Evolutionary conservation across 768 basidiomycete species (phyloP), one percentile per base, ranked within the genome.

Genomic region (Lactifluus echinatus): DNA sequence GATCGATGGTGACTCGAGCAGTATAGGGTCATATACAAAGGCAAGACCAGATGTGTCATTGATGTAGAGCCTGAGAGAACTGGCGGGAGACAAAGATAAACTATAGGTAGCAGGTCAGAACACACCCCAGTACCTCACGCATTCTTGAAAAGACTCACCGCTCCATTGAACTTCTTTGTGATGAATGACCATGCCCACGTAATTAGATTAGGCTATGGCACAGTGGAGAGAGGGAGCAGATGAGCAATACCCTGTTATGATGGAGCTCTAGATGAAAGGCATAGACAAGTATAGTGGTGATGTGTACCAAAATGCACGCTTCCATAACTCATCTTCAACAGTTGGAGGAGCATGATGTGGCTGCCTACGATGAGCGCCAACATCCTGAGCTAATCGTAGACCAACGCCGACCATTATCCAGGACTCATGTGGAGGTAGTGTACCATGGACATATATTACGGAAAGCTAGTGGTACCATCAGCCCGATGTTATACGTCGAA

Each of bases 271-370:
- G 24, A 36, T 2, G 10, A 34, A n/a, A 33, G 14, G 23, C 17
- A 0, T 7, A n/a, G 4, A 14, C 19, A 40, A 29, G n/a, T 7
- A 5, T 3, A 26, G 33, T 15, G 19, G 26, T 26, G 26, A n/a
- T 28, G 45, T 69, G 14, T 63, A 79, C 81, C 82, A 84, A 64
- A 84, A 84, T 11, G 78, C 82, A n/a, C 84, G 77, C 66, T 87
- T 87, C 80, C 84, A 87, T 23, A 87, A 73, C 65, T 92, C 88
- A 51, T 84, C 77, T 61, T 89, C 84, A 4, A 75, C 70, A 10
- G 72, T 79, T n/a, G 75, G 75, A 6, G 66, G 59, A 10, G 66
- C 64, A 53, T 72, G 72, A 17, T 75, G 70, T 6, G 73, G 68
- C 55, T 67, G 71, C 47, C 74, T 72, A 26, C 81, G 72, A 68